Evolutionary conservation across 208 protist species (phyloP), one percentile per base, ranked within the genome.

Genomic region (Leishmania mexicana): DNA sequence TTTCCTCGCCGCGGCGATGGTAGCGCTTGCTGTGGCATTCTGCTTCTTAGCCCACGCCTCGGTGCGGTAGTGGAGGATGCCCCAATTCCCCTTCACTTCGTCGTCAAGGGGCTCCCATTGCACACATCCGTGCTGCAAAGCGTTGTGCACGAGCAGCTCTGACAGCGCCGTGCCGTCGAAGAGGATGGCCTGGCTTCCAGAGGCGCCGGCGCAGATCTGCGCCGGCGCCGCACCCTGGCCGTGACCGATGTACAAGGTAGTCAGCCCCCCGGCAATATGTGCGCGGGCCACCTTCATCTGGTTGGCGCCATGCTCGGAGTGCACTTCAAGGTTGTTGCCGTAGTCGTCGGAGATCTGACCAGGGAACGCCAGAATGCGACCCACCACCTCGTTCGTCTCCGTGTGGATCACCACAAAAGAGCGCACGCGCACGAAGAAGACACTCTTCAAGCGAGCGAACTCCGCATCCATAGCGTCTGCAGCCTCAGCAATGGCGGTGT

Each of bases 241-340:
- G 84, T 92, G 88, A 68, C 88, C 88, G 19, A 89, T 68, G 88
- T 88, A 92, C 17, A 92, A 54, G 15, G 88, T 92, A n/a, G 65
- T 79, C 78, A 72, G 68, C 75, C 51, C 45, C 24, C 79, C 80
- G n/a, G 81, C 78, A 28, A n/a, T 10, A 21, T 67, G 54, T 24
- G 83, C 77, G 64, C 62, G 68, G 75, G 57, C 57, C 24, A 88
- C 83, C 76, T 85, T 89, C 73, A 68, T 81, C 45, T 78, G 65
- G 78, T 82, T 84, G 77, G 89, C 81, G 76, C 86, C 87, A 42
- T 78, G 53, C 82, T 92, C 88, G 42, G 53, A 74, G 84, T 78
- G 86, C 79, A 81, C 78, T n/a, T 92, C 88, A n/a, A 92, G 88
- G 84, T 92, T 92, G 84, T 88, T 89, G 81, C 88, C 88, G 71